A percentile compares a stretch with the other conserved stretches of the same genome.
phyloP scores from a whole-genome alignment of 177 flowering plant species.

The Tripterygium wilfordii region DNA sequence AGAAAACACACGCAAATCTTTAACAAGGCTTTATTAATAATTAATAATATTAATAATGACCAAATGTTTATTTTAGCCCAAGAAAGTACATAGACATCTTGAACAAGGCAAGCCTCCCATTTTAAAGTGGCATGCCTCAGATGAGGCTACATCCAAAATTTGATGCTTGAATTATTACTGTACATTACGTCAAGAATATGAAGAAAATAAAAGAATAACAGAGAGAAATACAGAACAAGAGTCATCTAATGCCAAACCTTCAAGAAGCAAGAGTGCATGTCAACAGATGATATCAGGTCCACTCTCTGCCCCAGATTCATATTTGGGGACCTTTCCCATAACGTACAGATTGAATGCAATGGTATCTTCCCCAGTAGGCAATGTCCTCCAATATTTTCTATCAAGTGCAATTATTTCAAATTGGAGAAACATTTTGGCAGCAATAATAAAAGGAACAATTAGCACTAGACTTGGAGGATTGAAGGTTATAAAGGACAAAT shows the following conservation, averaged over 20 bases:
- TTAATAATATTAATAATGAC: no score
- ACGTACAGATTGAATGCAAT: conserved; percentile 46
- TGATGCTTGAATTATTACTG: no score
- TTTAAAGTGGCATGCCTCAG: no score
- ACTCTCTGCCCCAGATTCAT: conserved; percentile 53
- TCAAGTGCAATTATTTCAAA: conserved; percentile 5
- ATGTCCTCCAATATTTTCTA: conserved; percentile 49
- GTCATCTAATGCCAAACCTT: conserved; percentile 39
- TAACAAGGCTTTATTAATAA: no score
- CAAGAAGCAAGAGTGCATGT: conserved; percentile 52
- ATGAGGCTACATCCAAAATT: no score
- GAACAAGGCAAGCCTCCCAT: no score
- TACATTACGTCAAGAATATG: no score
- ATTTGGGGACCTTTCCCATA: conserved; percentile 58
- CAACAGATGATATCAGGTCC: conserved; percentile 50
- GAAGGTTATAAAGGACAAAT: no score
- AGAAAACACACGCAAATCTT: no score
- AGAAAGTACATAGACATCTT: no score
- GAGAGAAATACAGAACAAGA: not conserved
- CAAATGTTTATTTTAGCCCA: no score
- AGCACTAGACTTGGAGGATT: no score
- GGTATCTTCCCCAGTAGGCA: conserved; percentile 70
- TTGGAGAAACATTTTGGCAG: not conserved
- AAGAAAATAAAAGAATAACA: not conserved
- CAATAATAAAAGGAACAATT: not conserved